Conservation (phyloP, 2,329 filamentous ascomycete genomes). For the Ascosphaera pollenicola region DNA sequence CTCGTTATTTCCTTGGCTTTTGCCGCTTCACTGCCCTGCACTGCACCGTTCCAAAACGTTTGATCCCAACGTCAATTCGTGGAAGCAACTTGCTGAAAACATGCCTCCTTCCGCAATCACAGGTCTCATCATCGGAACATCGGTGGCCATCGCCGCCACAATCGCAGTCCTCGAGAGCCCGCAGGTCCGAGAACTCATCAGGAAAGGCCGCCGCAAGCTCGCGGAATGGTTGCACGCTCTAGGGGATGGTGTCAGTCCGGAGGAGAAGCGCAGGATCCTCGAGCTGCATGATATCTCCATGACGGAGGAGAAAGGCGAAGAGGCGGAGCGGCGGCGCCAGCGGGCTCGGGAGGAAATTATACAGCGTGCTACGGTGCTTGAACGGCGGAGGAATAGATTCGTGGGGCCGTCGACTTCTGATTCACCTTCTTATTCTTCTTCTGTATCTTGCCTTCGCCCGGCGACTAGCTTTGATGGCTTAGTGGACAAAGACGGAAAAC, state of each 20-base stretch:
- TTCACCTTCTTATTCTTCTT: slow-evolving; percentile 1
- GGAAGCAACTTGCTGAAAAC: too few species aligned
- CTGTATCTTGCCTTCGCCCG: slow-evolving; percentile 2
- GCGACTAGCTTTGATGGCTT: slow-evolving; percentile 21
- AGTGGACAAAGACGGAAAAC: slow-evolving; percentile 21
- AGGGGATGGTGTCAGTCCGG: slow-evolving; percentile 35
- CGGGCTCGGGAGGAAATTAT: slow-evolving; percentile 23
- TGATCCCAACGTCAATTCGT: too few species aligned
- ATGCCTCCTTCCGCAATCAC: not conserved
- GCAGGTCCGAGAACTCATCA: slow-evolving; percentile 39
- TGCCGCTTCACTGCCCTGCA: too few species aligned
- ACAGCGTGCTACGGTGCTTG: slow-evolving; percentile 19
- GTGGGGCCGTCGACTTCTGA: too few species aligned
- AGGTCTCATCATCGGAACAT: slow-evolving; percentile 41
- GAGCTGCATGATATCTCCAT: slow-evolving; percentile 23
- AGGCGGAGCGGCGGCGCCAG: slow-evolving; percentile 22
- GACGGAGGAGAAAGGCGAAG: slow-evolving; percentile 21
- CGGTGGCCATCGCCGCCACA: slow-evolving; percentile 37
- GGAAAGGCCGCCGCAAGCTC: slow-evolving; percentile 37
- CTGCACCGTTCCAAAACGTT: too few species aligned
- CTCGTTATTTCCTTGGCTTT: too few species aligned
- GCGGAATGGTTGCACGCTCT: slow-evolving; percentile 35
- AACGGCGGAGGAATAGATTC: slow-evolving; percentile 16
- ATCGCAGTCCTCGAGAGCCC: slow-evolving; percentile 42
- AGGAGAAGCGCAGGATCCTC: slow-evolving; percentile 11